A percentile compares a stretch with the other conserved stretches of the same genome.
Evolutionary conservation across 257 asterid genomes (phyloP).

Genomic region (Cordia subcordata): DNA sequence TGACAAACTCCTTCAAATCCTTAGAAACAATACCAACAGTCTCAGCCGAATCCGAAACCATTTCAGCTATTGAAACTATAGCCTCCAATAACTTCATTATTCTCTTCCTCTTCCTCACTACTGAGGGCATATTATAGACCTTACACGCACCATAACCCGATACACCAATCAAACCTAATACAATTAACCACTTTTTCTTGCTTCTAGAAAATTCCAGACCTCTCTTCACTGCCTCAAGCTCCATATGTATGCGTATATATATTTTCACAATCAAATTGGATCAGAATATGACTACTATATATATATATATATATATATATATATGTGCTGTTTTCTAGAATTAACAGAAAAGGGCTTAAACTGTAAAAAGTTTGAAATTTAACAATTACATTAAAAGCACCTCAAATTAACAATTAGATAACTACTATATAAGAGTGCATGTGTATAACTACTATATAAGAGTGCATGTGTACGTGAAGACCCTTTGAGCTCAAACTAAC

Average conservation of each 20-base stretch:
- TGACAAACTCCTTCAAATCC: conserved; percentile 82
- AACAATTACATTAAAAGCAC: too few relatives aligned
- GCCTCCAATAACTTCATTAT: conserved; percentile 48
- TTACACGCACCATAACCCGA: conserved; percentile 73
- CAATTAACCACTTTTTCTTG: conserved; percentile 72
- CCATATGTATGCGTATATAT: too few relatives aligned
- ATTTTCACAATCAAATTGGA: conserved; percentile 6
- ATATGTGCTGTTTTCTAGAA: not conserved
- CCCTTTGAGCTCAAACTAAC: too few relatives aligned
- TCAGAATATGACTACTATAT: not conserved
- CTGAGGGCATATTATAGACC: conserved; percentile 63
- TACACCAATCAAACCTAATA: conserved; percentile 59
- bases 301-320: too few relatives aligned
- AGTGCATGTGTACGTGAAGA: too few relatives aligned
- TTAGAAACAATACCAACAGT: conserved; percentile 52
- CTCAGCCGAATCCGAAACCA: conserved; percentile 76
- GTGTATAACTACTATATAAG: too few relatives aligned
- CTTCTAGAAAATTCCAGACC: conserved; percentile 43
- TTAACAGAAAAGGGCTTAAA: conserved; percentile 7
- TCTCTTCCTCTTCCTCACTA: conserved; percentile 54
- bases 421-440: too few relatives aligned
- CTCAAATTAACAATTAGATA: too few relatives aligned
- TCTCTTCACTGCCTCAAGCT: conserved; percentile 42
- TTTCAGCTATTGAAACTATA: conserved; percentile 64
- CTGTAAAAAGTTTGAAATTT: too few relatives aligned